These are phyloP conservation scores for Rosa multiflora DNA, from an alignment of 306 rosid species.

Conservation along the genomic window DNA sequence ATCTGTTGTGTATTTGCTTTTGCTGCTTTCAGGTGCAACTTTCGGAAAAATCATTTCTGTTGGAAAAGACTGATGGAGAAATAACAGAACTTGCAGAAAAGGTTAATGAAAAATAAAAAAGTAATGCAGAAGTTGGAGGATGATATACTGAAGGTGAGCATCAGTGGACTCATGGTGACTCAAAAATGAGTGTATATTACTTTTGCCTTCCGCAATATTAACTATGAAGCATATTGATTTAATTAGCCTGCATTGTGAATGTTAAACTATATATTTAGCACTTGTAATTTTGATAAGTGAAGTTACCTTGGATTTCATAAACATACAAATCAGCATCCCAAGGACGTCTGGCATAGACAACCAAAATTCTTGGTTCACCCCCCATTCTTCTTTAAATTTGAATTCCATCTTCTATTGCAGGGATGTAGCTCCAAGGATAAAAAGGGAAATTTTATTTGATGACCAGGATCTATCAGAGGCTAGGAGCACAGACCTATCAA, in stretches of 20 bases:
- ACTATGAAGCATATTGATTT: neutral
- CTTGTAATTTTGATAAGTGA: neutral
- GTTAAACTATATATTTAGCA: neutral
- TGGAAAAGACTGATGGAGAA: slow-evolving; percentile 75
- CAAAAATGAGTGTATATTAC: neutral
- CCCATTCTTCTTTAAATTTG: slow-evolving; percentile 1
- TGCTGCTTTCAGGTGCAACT: slow-evolving; percentile 63
- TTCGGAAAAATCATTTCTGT: slow-evolving; percentile 65
- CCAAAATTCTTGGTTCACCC: neutral
- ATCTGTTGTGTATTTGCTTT: slow-evolving; percentile 5
- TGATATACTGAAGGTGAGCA: slow-evolving; percentile 84
- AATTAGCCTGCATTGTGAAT: slow-evolving; percentile 6
- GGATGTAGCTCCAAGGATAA: slow-evolving; percentile 90
- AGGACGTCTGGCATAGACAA: neutral
- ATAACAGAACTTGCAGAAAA: slow-evolving; percentile 59
- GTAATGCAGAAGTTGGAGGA: slow-evolving; percentile 95
- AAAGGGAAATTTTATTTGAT: slow-evolving; percentile 64
- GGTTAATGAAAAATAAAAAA: slow-evolving; percentile 69
- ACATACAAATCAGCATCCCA: neutral
- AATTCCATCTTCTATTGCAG: slow-evolving; percentile 42
- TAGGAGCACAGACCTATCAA: slow-evolving; percentile 69
- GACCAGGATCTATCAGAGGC: slow-evolving; percentile 97
- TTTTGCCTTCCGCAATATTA: slow-evolving; percentile 20
- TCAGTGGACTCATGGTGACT: slow-evolving; percentile 17
- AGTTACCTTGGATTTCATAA: slow-evolving; percentile 2